A percentile compares a stretch with the other conserved stretches of the same genome.
phyloP scores from a whole-genome alignment of 371 early-diverging fungal genomes.

The Nematocida major region DNA sequence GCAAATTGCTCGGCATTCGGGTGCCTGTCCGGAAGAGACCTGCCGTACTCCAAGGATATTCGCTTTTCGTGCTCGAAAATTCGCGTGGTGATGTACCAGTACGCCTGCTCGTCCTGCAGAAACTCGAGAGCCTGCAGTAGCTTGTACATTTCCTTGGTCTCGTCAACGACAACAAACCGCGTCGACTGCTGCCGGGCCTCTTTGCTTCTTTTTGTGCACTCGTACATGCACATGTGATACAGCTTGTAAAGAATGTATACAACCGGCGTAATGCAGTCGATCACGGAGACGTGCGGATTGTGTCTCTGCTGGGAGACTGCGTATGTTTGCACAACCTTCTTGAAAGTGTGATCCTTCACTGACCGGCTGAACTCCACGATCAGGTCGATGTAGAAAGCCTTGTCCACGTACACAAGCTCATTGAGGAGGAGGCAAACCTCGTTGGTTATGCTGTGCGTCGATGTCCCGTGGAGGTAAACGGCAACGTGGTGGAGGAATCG shows the following conservation, averaged over 20 bases:
- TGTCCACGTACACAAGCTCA: conserved; percentile 33
- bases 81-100: conserved; percentile 32
- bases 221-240: not conserved
- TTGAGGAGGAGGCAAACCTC: conserved; percentile 37
- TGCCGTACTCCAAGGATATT: conserved; percentile 2
- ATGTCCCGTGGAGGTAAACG: conserved; percentile 1
- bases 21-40: not conserved
- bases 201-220: not conserved
- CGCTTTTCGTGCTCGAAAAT: conserved; percentile 25
- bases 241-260: conserved; percentile 30
- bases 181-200: not conserved
- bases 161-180: conserved; percentile 24
- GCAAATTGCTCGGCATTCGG: conserved; percentile 43
- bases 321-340: not conserved
- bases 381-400: conserved; percentile 7
- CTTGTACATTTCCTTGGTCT: not conserved
- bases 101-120: conserved; percentile 8
- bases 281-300: conserved; percentile 4
- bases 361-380: conserved; percentile 15
- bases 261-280: conserved; percentile 36
- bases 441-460: conserved; percentile 35
- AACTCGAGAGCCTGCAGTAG: conserved; percentile 34
- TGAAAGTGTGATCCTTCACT: not conserved
- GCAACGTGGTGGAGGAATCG: not conserved
- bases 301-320: conserved; percentile 23